Evolutionary conservation across 2,329 filamentous ascomycete genomes (phyloP).

Genomic region (Harringtonia lauricola): DNA sequence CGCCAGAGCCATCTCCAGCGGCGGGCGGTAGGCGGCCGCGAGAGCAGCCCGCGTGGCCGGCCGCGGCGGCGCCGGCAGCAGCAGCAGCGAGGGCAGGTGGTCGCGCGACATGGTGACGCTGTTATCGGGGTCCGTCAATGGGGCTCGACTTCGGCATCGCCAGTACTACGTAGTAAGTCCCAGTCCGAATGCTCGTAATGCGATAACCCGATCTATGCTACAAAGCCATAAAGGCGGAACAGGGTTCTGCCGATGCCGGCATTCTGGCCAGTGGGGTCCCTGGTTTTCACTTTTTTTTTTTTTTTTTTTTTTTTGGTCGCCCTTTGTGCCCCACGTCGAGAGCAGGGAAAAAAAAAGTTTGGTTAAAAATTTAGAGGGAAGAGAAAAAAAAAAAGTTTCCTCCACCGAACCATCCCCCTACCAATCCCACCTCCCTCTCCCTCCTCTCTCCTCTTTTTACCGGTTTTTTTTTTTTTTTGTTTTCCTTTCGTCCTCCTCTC

Average conservation of each 20-base stretch:
- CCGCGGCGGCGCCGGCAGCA: constrained; percentile 52
- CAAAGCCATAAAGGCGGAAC: constrained; percentile 1
- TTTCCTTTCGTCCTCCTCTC: background rate
- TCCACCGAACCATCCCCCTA: constrained; percentile 1
- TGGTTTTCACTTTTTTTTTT: background rate
- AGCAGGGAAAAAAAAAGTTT: constrained; percentile 6
- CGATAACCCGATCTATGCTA: too few relatives aligned
- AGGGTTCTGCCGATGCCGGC: constrained; percentile 7
- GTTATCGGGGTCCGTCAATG: too few relatives aligned
- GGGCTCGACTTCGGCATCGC: too few relatives aligned
- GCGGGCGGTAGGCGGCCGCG: constrained; percentile 47
- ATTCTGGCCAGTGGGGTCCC: background rate
- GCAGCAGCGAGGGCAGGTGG: constrained; percentile 39
- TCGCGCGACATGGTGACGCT: too few relatives aligned
- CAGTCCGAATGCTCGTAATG: too few relatives aligned
- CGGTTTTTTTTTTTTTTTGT: background rate
- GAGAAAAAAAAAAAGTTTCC: constrained; percentile 8
- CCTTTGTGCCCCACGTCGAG: constrained; percentile 7
- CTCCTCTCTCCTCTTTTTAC: constrained; percentile 2
- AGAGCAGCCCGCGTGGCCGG: constrained; percentile 40
- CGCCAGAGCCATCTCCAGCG: constrained; percentile 42
- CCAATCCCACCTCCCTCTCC: background rate
- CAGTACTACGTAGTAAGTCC: too few relatives aligned
- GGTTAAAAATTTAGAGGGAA: constrained; percentile 1
- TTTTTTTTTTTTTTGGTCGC: constrained; percentile 1